Evolutionary conservation across 169 alveolate genomes (phyloP).

Genomic region (Babesia sp.): DNA sequence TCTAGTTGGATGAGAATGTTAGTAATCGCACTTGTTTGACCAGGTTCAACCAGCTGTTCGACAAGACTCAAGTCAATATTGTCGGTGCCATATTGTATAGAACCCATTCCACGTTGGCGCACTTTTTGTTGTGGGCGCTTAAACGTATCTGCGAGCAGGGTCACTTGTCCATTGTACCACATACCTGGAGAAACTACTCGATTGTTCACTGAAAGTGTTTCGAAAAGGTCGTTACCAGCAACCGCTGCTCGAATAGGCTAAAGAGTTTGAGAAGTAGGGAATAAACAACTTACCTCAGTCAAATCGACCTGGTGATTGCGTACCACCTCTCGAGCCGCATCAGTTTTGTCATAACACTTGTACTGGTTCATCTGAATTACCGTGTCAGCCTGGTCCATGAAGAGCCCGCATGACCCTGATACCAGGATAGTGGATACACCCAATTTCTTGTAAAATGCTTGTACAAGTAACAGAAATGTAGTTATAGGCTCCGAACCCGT

Average conservation of each 20-base stretch:
- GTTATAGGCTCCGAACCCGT: conserved; percentile 60
- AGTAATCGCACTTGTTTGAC: conserved; percentile 63
- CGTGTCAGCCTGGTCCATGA: conserved; percentile 59
- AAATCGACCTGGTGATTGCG: neutral
- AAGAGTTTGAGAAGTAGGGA: neutral
- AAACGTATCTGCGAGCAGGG: conserved; percentile 19
- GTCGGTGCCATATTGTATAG: conserved; percentile 50
- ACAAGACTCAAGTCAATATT: conserved; percentile 46
- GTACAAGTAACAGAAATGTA: conserved; percentile 38
- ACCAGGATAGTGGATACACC: conserved; percentile 62
- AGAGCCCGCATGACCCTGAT: conserved; percentile 69
- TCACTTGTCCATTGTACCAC: neutral
- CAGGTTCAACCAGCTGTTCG: conserved; percentile 59
- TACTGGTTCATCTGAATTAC: conserved; percentile 68
- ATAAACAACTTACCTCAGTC: conserved; percentile 4
- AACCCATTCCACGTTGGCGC: conserved; percentile 51
- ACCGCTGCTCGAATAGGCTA: conserved; percentile 2
- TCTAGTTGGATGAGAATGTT: conserved; percentile 59
- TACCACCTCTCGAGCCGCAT: neutral
- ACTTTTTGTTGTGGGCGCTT: conserved; percentile 36
- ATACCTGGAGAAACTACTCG: conserved; percentile 23
- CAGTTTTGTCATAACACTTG: conserved; percentile 42
- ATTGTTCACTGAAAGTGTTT: conserved; percentile 10
- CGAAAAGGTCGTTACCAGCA: neutral
- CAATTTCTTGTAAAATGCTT: conserved; percentile 46